These are phyloP conservation scores for Cajanus cajan DNA, from an alignment of 306 rosid genomes.

Conservation along the genomic window DNA sequence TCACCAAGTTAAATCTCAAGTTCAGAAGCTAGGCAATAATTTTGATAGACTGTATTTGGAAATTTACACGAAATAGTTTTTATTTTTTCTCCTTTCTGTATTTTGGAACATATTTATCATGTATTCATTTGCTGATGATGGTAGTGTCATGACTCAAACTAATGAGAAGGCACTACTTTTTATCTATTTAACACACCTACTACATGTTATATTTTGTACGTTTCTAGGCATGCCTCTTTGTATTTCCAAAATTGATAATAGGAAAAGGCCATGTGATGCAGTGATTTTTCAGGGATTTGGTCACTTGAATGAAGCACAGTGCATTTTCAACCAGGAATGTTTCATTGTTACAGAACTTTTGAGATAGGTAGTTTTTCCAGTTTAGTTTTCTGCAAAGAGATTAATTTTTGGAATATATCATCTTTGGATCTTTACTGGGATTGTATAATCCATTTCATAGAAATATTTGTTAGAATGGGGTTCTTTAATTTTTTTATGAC, in stretches of 20 bases:
- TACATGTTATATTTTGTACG: background rate
- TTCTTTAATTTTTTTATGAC: background rate
- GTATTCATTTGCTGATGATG: constrained; percentile 26
- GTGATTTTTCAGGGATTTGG: constrained; percentile 3
- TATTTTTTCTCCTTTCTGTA: background rate
- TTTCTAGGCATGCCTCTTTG: constrained; percentile 24
- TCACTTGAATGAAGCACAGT: constrained; percentile 1
- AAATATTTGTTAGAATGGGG: background rate
- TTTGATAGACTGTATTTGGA: constrained; percentile 39
- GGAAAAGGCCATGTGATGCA: background rate
- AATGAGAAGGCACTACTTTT: constrained; percentile 22
- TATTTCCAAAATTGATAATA: background rate
- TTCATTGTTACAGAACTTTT: background rate
- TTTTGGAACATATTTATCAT: constrained; percentile 32
- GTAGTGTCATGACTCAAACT: constrained; percentile 13
- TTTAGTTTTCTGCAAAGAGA: background rate
- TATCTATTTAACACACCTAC: constrained; percentile 8
- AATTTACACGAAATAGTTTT: constrained; percentile 51
- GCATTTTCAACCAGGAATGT: constrained; percentile 10
- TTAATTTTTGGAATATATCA: background rate
- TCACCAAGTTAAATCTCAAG: constrained; percentile 9
- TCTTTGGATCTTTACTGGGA: background rate
- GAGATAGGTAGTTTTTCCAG: background rate
- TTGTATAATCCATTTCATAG: constrained; percentile 2
- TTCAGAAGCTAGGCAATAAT: constrained; percentile 37